These are phyloP conservation scores for Oryza rufipogon DNA, from an alignment of 176 grass and related monocot genomes.

Conservation along the genomic window DNA sequence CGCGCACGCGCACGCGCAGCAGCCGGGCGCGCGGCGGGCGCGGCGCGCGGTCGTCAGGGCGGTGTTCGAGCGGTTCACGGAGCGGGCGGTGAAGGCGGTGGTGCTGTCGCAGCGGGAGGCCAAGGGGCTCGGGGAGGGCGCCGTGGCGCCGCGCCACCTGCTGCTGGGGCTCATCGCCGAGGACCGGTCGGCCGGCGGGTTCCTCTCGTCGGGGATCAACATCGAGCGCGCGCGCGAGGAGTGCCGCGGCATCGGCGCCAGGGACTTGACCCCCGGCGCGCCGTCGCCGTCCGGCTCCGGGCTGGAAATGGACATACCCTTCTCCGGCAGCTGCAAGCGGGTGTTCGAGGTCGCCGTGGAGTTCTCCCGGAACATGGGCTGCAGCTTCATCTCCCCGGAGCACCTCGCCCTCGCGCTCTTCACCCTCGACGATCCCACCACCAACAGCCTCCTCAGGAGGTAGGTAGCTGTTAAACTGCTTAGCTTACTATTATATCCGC, in stretches of 20 bases:
- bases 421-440: conserved; percentile 73
- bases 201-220: conserved; percentile 77
- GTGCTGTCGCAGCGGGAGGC: conserved; percentile 90
- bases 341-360: conserved; percentile 74
- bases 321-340: conserved; percentile 59
- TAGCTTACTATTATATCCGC: not conserved
- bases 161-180: conserved; percentile 85
- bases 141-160: conserved; percentile 84
- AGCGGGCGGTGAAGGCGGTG: conserved; percentile 77
- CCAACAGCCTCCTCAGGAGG: conserved; percentile 78
- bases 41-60: conserved; percentile 42
- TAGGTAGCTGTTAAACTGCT: not conserved
- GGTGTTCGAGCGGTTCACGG: conserved; percentile 88
- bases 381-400: conserved; percentile 84
- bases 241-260: conserved; percentile 52
- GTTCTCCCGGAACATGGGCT: conserved; percentile 73
- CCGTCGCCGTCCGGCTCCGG: conserved; percentile 10
- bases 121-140: conserved; percentile 54
- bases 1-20: not conserved
- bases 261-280: not conserved
- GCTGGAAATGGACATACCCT: conserved; percentile 69
- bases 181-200: conserved; percentile 62
- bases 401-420: conserved; percentile 80
- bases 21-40: not conserved
- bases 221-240: conserved; percentile 76